These are phyloP conservation scores for Didymella segeticola DNA, from an alignment of 2,329 filamentous ascomycete genomes.

Conservation along the genomic window DNA sequence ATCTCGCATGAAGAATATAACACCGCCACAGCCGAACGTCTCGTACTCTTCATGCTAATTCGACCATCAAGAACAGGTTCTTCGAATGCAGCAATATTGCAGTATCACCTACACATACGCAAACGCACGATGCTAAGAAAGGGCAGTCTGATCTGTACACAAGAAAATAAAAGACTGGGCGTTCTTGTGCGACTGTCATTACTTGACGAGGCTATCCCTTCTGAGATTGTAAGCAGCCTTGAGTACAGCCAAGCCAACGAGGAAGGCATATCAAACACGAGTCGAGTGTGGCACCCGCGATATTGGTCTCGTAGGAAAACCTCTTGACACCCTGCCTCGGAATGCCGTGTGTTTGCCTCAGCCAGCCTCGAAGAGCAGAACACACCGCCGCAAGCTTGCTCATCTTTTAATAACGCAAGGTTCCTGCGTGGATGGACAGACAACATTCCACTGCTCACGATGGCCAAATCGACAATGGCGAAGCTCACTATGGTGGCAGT, in stretches of 20 bases:
- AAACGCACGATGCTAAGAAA: slow-evolving; percentile 1
- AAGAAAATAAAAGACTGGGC: neutral
- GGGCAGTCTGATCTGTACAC: neutral
- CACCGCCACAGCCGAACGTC: too few species aligned
- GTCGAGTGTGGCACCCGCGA: neutral
- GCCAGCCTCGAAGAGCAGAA: neutral
- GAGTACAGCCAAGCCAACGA: neutral
- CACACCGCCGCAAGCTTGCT: neutral
- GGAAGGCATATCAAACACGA: too few species aligned
- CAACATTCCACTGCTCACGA: neutral
- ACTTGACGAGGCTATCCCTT: neutral
- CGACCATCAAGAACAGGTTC: too few species aligned
- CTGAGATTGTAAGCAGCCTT: neutral
- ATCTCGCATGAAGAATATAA: too few species aligned
- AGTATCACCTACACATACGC: too few species aligned
- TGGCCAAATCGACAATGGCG: neutral
- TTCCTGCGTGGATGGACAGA: too few species aligned
- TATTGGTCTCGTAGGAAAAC: neutral
- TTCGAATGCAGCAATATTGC: too few species aligned
- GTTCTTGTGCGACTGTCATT: neutral
- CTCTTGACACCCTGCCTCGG: neutral
- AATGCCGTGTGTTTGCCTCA: neutral
- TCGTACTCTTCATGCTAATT: too few species aligned
- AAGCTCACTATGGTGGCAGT: neutral
- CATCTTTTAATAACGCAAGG: too few species aligned